Conservation (phyloP, 225 moss, liverwort and hornwort species). For the Asterella californica region DNA sequence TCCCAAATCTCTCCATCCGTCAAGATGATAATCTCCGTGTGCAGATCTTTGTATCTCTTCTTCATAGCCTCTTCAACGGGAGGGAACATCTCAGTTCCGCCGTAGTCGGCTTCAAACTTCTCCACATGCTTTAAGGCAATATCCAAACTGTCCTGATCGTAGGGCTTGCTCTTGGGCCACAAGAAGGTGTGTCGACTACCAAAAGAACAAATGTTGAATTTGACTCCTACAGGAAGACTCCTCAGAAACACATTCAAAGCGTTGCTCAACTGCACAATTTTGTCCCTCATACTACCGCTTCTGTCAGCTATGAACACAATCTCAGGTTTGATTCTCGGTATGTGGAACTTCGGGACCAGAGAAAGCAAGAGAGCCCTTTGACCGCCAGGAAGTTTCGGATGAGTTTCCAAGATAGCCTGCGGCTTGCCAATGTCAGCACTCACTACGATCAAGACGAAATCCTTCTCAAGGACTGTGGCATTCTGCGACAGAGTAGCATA, state of each 20-base stretch:
- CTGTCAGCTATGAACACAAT: conserved; percentile 61
- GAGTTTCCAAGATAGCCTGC: conserved; percentile 48
- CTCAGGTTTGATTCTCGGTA: conserved; percentile 42
- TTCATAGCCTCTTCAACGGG: conserved; percentile 41
- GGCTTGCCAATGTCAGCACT: conserved; percentile 36
- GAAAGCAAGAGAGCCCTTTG: conserved; percentile 31
- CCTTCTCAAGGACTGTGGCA: conserved; percentile 42
- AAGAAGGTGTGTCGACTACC: conserved; percentile 30
- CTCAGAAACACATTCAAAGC: conserved; percentile 52
- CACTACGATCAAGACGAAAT: conserved; percentile 47
- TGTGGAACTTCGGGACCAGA: conserved; percentile 46
- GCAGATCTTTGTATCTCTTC: conserved; percentile 41
- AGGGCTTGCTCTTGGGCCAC: conserved; percentile 43
- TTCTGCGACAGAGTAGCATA: conserved; percentile 27
- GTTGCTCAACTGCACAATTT: conserved; percentile 35
- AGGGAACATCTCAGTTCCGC: conserved; percentile 52
- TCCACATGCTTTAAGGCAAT: conserved; percentile 28
- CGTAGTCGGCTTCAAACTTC: conserved; percentile 43
- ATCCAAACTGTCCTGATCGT: conserved; percentile 35
- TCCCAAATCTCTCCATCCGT: conserved; percentile 57
- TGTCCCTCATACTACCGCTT: conserved; percentile 45
- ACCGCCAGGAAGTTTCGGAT: conserved; percentile 33
- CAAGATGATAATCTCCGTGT: conserved; percentile 49
- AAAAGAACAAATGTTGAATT: conserved; percentile 66
- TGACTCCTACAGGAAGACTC: conserved; percentile 52